These are phyloP conservation scores for Cercospora nicotianae DNA, from an alignment of 2,329 filamentous ascomycete genomes.

Conservation along the genomic window DNA sequence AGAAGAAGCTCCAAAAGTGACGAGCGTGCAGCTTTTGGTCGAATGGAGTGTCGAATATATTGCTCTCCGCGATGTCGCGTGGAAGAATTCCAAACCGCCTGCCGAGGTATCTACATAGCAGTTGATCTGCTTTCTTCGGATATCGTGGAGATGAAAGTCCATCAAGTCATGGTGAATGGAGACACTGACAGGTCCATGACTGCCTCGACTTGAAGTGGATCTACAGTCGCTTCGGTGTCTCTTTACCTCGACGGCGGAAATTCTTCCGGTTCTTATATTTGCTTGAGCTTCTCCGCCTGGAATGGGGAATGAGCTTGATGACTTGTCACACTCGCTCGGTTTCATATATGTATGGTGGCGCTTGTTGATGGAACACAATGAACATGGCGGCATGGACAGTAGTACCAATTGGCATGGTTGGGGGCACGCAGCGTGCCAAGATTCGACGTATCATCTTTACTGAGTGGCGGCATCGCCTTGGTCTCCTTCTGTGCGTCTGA, in stretches of 20 bases:
- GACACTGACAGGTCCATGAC: background rate
- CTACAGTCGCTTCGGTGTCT: background rate
- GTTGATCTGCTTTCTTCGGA: background rate
- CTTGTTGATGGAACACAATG: background rate
- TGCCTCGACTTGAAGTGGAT: background rate
- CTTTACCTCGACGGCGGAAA: background rate
- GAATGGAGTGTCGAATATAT: background rate
- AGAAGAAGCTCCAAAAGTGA: background rate
- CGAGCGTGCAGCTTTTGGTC: background rate
- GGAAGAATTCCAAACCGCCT: background rate
- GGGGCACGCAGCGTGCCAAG: background rate
- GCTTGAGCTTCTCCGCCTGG: background rate
- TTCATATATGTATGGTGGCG: background rate
- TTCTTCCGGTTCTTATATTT: background rate
- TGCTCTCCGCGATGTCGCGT: background rate
- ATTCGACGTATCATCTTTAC: background rate
- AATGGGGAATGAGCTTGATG: background rate
- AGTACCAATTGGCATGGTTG: background rate
- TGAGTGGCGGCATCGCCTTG: background rate
- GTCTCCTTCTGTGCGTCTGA: background rate
- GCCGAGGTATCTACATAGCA: background rate
- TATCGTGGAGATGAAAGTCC: background rate
- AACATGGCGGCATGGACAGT: background rate
- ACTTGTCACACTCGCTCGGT: background rate
- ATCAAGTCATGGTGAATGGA: background rate